Conservation (phyloP, 441 rosid species). For the Omphalea diandra region DNA sequence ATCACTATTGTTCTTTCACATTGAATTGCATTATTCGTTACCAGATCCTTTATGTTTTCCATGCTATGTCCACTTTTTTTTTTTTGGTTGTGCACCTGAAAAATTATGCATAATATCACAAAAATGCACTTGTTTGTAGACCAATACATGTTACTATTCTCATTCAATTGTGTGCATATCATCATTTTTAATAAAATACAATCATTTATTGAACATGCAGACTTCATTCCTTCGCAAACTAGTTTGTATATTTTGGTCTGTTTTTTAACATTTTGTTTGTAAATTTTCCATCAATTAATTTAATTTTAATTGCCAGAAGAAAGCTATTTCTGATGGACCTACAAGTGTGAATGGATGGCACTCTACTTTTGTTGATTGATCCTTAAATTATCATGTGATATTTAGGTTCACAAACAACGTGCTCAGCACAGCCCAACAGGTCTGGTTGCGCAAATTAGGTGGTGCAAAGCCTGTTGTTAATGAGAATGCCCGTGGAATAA, state of each 20-base stretch:
- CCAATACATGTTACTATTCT: not conserved
- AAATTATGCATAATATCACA: not conserved
- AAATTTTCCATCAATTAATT: not conserved
- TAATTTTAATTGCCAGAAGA: too few species aligned
- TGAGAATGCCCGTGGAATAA: slow-evolving; percentile 80
- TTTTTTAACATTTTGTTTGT: not conserved
- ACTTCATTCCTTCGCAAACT: not conserved
- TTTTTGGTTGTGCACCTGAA: not conserved
- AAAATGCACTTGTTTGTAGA: not conserved
- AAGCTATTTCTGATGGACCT: not conserved
- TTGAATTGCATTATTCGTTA: slow-evolving; percentile 7
- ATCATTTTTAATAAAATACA: not conserved
- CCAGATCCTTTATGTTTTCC: not conserved
- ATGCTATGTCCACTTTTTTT: not conserved
- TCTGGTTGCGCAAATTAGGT: slow-evolving; percentile 89
- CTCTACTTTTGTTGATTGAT: not conserved
- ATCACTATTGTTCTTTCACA: not conserved
- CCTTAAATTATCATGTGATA: slow-evolving; percentile 14
- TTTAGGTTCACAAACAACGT: slow-evolving; percentile 90
- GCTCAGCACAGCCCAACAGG: slow-evolving; percentile 94
- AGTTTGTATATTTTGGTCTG: not conserved
- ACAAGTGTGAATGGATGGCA: not conserved
- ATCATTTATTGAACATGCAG: not conserved
- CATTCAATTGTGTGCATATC: not conserved
- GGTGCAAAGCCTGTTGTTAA: slow-evolving; percentile 82